Conservation (phyloP, 202 grass and related monocot genomes). For the Carex arenaria region DNA sequence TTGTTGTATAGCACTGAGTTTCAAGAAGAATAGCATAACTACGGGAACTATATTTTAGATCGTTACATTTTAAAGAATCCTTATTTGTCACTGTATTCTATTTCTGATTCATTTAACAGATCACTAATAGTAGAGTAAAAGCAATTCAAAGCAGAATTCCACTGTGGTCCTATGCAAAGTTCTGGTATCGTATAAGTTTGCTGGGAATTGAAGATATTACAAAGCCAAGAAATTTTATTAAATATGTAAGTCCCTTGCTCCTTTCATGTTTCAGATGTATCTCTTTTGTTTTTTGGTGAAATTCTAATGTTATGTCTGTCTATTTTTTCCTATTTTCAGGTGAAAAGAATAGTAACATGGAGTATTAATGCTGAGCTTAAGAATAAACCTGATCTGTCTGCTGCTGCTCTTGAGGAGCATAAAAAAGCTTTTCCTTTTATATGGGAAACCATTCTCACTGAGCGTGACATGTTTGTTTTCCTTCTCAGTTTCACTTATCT, state of each 20-base stretch:
- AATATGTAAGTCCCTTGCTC: neutral
- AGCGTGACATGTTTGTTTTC: constrained; percentile 74
- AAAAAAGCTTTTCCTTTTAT: constrained; percentile 81
- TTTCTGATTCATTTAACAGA: neutral
- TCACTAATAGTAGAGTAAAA: neutral
- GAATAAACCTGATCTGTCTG: constrained; percentile 46
- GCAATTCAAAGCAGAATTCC: constrained; percentile 29
- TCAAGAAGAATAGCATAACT: neutral
- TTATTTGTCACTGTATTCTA: neutral
- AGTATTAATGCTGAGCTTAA: neutral
- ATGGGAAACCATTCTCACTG: constrained; percentile 78
- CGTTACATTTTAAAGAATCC: neutral
- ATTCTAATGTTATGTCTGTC: neutral
- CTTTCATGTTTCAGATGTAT: neutral
- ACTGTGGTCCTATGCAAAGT: constrained; percentile 61
- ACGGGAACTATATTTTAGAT: neutral
- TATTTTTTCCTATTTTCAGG: neutral
- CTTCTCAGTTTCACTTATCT: neutral
- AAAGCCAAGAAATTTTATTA: neutral
- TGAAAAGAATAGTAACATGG: neutral
- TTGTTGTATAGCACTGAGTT: neutral
- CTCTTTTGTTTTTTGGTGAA: neutral
- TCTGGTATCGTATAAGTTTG: constrained; percentile 68
- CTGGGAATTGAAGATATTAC: neutral
- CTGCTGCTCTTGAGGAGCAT: constrained; percentile 87